phyloP scores from a whole-genome alignment of 139 green algal species.

The Chlorella sp. region DNA sequence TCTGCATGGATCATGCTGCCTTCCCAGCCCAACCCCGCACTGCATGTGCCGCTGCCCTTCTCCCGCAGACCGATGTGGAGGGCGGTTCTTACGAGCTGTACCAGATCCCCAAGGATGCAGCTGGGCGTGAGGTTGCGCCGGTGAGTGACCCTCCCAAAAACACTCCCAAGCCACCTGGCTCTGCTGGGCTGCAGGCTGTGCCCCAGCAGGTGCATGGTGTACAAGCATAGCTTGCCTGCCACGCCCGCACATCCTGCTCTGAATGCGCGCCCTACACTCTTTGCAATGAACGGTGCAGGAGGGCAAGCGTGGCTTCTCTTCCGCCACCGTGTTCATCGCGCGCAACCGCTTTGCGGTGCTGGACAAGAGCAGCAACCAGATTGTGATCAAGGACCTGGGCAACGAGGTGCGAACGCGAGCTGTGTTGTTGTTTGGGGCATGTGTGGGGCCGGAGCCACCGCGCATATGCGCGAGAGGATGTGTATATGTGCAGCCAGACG shows the following conservation, averaged over 20 bases:
- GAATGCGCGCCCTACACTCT: background rate
- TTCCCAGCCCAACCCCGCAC: slow-evolving; percentile 9
- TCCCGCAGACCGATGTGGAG: slow-evolving; percentile 92
- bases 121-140: slow-evolving; percentile 55
- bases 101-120: slow-evolving; percentile 88
- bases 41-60: slow-evolving; percentile 56
- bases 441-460: no score
- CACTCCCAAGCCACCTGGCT: no score
- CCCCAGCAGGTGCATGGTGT: no score
- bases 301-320: slow-evolving; percentile 82
- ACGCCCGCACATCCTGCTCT: background rate
- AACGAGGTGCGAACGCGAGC: slow-evolving; percentile 83
- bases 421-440: no score
- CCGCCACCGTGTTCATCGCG: slow-evolving; percentile 95
- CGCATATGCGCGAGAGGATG: no score
- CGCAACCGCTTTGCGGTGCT: slow-evolving; percentile 98
- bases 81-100: slow-evolving; percentile 98
- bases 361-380: slow-evolving; percentile 85
- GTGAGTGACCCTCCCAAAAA: no score
- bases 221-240: no score
- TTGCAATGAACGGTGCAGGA: slow-evolving; percentile 66
- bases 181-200: no score
- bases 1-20: no score
- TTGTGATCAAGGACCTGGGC: slow-evolving; percentile 97
- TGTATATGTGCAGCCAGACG: no score